Percentiles rank a stretch among this genome's conserved stretches.
Evolutionary conservation across 2,329 filamentous ascomycete genomes (phyloP).

Genomic region (Claviceps pazoutovae): DNA sequence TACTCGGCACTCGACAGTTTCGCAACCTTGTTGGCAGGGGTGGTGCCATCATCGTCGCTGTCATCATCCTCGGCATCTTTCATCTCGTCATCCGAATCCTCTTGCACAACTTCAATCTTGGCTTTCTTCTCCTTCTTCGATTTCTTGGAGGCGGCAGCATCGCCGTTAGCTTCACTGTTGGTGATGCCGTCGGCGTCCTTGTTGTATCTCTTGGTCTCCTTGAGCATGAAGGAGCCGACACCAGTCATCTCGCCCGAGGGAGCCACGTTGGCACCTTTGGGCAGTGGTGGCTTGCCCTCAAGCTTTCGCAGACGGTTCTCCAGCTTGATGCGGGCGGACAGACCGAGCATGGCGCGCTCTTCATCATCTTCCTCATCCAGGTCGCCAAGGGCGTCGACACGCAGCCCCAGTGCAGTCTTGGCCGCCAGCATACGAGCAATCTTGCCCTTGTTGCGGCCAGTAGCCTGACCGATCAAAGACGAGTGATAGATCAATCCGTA

Average conservation of each 20-base stretch:
- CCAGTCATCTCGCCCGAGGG: slow-evolving; percentile 53
- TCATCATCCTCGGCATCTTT: slow-evolving; percentile 29
- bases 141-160: slow-evolving; percentile 26
- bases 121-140: slow-evolving; percentile 28
- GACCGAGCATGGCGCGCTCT: slow-evolving; percentile 70
- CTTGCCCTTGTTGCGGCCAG: slow-evolving; percentile 98
- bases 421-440: slow-evolving; percentile 92
- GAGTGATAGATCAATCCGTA: slow-evolving; percentile 92
- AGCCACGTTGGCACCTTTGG: slow-evolving; percentile 60
- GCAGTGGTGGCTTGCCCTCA: slow-evolving; percentile 79
- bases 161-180: slow-evolving; percentile 34
- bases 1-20: slow-evolving; percentile 43
- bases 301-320: slow-evolving; percentile 64
- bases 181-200: slow-evolving; percentile 76
- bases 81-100: slow-evolving; percentile 30
- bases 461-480: slow-evolving; percentile 89
- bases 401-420: slow-evolving; percentile 84
- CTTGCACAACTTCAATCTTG: slow-evolving; percentile 25
- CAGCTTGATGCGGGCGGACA: slow-evolving; percentile 55
- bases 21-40: slow-evolving; percentile 22
- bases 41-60: slow-evolving; percentile 18
- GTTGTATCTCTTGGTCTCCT: slow-evolving; percentile 91
- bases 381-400: slow-evolving; percentile 62
- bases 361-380: slow-evolving; percentile 68
- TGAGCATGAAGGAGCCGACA: slow-evolving; percentile 75